Base-by-base conservation (phyloP, 2,329 filamentous ascomycete genomes). In the Chaetomium globosum region DNA sequence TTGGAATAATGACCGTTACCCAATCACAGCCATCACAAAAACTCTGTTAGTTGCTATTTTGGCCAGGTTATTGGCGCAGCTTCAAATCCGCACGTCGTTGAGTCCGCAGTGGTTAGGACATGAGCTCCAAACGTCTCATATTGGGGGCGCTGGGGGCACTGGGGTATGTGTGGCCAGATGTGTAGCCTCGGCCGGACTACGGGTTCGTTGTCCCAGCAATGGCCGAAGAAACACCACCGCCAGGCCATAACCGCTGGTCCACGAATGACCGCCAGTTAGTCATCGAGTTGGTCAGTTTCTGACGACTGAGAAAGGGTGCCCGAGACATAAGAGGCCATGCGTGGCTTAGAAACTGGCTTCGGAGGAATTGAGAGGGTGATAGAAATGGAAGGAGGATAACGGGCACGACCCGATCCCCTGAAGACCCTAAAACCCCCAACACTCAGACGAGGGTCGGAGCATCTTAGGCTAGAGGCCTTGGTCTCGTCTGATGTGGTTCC, bases 31-130 rank as follows among this genome's bases (percentile, higher is more conserved):
- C n/a, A 51, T 23, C 48, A 51, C 33, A 2, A n/a, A 51, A 51
- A 23, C 48, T 51, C 48, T 51, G n/a, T 51, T 51, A 51, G n/a
- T 51, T 51, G 23, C n/a, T 51, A 23, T 19, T 51, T 26, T 26
- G 23, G 48, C 21, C 5, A 19, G 48, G 48, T 51, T 51, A 12
- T 51, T 13, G 48, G 48, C 48, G 4, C 23, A 26, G 48, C 48
- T 51, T 51, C 48, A 51, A 51, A 51, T 26, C 23, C 19, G n/a
- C 48, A 51, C n/a, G 4, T 51, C 19, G 48, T 26, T 13, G 23
- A 51, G 48, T 23, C 48, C 6, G 48, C 23, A 19, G 19, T 51
- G 7, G n/a, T 51, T n/a, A 23, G 23, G n/a, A 26, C n/a, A 51
- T 51, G n/a, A 21, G 48, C n/a, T 51, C 48, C n/a, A 51, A 51